Evolutionary conservation across 805 yeast genomes (phyloP).

Genomic region (Pichia pseudocactophila): DNA sequence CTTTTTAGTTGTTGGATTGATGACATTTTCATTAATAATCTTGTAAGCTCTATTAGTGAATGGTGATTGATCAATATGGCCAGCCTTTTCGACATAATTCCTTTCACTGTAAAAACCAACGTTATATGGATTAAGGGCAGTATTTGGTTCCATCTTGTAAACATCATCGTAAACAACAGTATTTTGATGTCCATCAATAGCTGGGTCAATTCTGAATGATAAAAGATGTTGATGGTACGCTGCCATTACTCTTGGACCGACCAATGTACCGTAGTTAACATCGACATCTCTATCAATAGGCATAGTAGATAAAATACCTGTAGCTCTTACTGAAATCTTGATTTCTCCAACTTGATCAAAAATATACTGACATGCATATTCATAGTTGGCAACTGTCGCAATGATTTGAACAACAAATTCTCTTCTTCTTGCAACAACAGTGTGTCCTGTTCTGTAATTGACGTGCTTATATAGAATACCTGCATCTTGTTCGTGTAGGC

Average conservation of each 20-base stretch:
- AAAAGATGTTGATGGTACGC: constrained; percentile 79
- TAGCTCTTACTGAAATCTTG: constrained; percentile 72
- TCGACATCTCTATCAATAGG: constrained; percentile 61
- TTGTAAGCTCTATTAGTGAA: constrained; percentile 67
- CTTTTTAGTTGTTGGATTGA: constrained; percentile 58
- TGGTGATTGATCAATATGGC: constrained; percentile 64
- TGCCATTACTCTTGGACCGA: constrained; percentile 76
- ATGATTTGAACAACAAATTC: constrained; percentile 73
- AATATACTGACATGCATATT: constrained; percentile 62
- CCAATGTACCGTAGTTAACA: constrained; percentile 60
- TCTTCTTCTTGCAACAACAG: constrained; percentile 71
- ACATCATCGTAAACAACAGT: constrained; percentile 66
- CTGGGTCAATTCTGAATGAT: constrained; percentile 74
- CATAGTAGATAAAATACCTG: constrained; percentile 81
- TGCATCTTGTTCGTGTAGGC: constrained; percentile 75
- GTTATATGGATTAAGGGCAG: constrained; percentile 51
- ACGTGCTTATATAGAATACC: constrained; percentile 73
- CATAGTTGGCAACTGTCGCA: constrained; percentile 81
- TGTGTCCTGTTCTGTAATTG: constrained; percentile 62
- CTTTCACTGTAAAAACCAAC: constrained; percentile 62
- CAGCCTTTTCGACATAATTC: constrained; percentile 59
- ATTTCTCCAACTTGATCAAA: constrained; percentile 74
- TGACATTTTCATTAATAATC: constrained; percentile 62
- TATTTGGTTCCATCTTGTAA: constrained; percentile 47
- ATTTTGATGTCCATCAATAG: constrained; percentile 73